Conservation (phyloP, 1,139 yeast species). For the Protomyces gravidus region DNA sequence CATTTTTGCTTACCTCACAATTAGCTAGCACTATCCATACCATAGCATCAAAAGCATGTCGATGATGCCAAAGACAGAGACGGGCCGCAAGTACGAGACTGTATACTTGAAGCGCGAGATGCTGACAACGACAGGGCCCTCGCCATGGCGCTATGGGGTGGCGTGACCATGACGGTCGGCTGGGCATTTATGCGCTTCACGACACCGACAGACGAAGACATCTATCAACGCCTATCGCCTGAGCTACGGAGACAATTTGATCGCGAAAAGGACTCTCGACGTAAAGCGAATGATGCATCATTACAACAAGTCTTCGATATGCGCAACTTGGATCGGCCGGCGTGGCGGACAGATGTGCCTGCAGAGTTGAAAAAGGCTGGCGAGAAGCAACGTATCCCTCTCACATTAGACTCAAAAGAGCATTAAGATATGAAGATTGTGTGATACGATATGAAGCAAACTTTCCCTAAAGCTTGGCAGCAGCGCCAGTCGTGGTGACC, state of each 20-base stretch:
- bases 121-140: constrained; percentile 3
- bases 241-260: constrained; percentile 23
- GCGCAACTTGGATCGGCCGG: constrained; percentile 24
- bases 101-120: neutral
- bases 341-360: constrained; percentile 28
- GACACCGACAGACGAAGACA: constrained; percentile 23
- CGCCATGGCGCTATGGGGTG: constrained; percentile 26
- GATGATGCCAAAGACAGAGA: constrained; percentile 21
- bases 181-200: constrained; percentile 21
- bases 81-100: constrained; percentile 5
- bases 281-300: constrained; percentile 7
- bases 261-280: constrained; percentile 1
- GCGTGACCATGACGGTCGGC: constrained; percentile 26
- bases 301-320: constrained; percentile 22
- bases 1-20: too few relatives aligned
- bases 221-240: constrained; percentile 15
- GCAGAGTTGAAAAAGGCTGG: neutral
- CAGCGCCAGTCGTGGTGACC: constrained; percentile 29
- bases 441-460: neutral
- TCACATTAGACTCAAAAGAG: constrained; percentile 8
- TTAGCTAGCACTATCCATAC: neutral
- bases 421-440: neutral
- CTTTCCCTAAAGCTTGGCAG: constrained; percentile 28
- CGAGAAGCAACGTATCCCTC: constrained; percentile 11
- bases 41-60: constrained; percentile 2